Percentiles rank a stretch among this genome's conserved stretches.
Conservation (phyloP, 768 basidiomycete species). For the Leccinum barrowsii region DNA sequence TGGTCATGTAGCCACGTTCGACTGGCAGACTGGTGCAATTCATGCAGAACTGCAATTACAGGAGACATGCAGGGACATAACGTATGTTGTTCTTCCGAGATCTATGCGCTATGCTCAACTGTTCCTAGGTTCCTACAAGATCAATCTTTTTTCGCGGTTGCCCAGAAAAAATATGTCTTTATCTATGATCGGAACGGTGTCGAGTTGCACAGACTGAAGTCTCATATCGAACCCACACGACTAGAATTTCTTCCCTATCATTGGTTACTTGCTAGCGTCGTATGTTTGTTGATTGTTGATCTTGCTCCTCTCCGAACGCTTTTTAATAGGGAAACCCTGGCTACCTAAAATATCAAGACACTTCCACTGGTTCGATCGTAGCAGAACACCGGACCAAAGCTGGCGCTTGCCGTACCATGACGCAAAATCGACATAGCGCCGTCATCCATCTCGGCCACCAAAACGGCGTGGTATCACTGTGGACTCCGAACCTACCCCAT, state of each 20-base stretch:
- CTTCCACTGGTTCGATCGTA: slow-evolving; percentile 85
- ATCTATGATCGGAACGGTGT: slow-evolving; percentile 95
- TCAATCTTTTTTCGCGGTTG: slow-evolving; percentile 90
- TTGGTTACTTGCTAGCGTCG: slow-evolving; percentile 85
- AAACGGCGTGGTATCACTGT: slow-evolving; percentile 92
- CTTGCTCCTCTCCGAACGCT: not conserved
- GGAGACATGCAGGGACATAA: slow-evolving; percentile 91
- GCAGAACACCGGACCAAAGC: slow-evolving; percentile 88
- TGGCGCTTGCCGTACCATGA: slow-evolving; percentile 79
- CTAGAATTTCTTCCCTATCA: slow-evolving; percentile 95
- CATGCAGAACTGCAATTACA: slow-evolving; percentile 86
- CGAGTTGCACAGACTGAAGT: slow-evolving; percentile 81
- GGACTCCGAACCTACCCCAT: slow-evolving; percentile 92
- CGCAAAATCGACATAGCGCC: slow-evolving; percentile 90
- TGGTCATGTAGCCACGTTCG: slow-evolving; percentile 91
- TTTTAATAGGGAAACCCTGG: slow-evolving; percentile 73
- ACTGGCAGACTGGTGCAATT: slow-evolving; percentile 84
- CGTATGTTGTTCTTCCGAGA: slow-evolving; percentile 44
- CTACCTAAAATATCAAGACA: slow-evolving; percentile 94
- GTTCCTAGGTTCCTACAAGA: slow-evolving; percentile 79
- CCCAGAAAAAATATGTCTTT: slow-evolving; percentile 93
- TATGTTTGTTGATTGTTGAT: slow-evolving; percentile 36
- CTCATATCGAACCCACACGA: slow-evolving; percentile 84
- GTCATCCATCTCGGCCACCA: slow-evolving; percentile 93
- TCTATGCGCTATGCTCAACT: not conserved